Percentiles rank a stretch among this genome's conserved stretches.
phyloP scores from a whole-genome alignment of 73 alveolate genomes.

The Halteria grandinella region DNA sequence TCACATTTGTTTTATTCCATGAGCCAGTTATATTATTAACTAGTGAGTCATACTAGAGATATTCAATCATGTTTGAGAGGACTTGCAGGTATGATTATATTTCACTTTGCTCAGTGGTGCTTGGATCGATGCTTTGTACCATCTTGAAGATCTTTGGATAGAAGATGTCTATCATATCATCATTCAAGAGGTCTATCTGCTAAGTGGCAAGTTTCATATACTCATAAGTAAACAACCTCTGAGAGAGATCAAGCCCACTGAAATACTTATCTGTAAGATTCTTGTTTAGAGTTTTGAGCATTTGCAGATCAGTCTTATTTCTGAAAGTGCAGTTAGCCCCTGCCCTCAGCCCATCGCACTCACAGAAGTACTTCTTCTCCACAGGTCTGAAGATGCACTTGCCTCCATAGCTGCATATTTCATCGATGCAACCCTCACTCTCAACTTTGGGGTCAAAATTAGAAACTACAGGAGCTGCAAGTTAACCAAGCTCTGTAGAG shows the following conservation, averaged over 20 bases:
- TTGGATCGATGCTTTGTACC: neutral
- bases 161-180: neutral
- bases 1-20: too few species aligned
- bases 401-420: constrained; percentile 9
- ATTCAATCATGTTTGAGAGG: constrained; percentile 6
- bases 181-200: neutral
- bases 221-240: neutral
- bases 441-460: constrained; percentile 25
- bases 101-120: neutral
- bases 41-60: neutral
- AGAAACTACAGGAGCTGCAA: neutral
- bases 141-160: neutral
- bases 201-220: constrained; percentile 1
- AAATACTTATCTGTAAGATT: neutral
- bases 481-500: neutral
- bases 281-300: neutral
- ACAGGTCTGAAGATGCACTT: neutral
- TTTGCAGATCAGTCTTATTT: neutral
- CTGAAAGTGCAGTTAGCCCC: constrained; percentile 25
- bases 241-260: neutral
- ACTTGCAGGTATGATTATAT: neutral
- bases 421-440: neutral
- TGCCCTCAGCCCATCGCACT: neutral
- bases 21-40: constrained; percentile 4
- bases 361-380: constrained; percentile 11